These are phyloP conservation scores for Westerdykella aurantiaca DNA, from an alignment of 2,329 filamentous ascomycete genomes.

Conservation along the genomic window DNA sequence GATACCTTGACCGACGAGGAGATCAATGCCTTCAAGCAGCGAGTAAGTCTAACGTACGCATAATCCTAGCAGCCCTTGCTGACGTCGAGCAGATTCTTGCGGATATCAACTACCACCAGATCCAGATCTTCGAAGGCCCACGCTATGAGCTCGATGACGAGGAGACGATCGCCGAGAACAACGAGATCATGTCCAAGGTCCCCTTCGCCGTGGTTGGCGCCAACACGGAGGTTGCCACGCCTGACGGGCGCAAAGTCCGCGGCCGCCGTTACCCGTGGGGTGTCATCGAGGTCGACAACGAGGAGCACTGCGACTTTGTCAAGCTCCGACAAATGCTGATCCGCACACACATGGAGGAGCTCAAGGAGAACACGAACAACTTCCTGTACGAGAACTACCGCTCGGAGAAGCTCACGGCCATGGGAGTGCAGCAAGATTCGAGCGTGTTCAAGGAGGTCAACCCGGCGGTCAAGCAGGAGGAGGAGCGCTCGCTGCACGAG, in stretches of 20 bases:
- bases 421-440: constrained; percentile 97
- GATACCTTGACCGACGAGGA: constrained; percentile 98
- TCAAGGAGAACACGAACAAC: constrained; percentile 99
- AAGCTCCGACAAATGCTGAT: constrained; percentile 99
- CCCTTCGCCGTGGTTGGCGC: constrained; percentile 97
- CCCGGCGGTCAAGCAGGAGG: constrained; percentile 98
- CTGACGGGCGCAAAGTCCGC: constrained; percentile 91
- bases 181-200: constrained; percentile 99
- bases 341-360: constrained; percentile 99
- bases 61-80: neutral
- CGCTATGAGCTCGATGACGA: constrained; percentile 98
- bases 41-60: constrained; percentile 58
- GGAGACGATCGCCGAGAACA: constrained; percentile 99
- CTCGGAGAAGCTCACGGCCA: constrained; percentile 96
- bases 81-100: constrained; percentile 67
- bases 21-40: constrained; percentile 87
- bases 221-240: constrained; percentile 84
- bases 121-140: constrained; percentile 98
- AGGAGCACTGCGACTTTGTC: constrained; percentile 99
- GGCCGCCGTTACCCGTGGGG: constrained; percentile 97
- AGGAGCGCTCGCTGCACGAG: constrained; percentile 95
- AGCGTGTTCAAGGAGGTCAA: constrained; percentile 99
- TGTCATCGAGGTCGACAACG: constrained; percentile 97
- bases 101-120: constrained; percentile 94
- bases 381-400: constrained; percentile 98